phyloP scores from a whole-genome alignment of 148 eudicot species.

The Heliosperma pusillum region DNA sequence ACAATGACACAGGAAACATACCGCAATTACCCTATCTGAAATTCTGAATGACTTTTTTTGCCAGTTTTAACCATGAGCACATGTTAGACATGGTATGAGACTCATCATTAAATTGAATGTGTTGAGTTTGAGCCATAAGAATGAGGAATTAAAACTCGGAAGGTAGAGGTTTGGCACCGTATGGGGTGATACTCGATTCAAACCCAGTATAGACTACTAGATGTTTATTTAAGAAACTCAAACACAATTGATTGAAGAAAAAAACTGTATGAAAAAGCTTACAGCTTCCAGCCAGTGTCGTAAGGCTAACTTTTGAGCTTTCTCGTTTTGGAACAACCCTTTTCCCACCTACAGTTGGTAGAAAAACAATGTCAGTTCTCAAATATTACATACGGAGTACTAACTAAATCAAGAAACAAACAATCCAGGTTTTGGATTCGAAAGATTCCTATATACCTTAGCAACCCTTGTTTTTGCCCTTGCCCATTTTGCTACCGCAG shows the following conservation, averaged over 20 bases:
- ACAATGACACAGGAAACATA: too few relatives aligned
- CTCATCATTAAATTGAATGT: neutral
- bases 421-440: neutral
- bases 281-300: constrained; percentile 87
- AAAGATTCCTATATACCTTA: constrained; percentile 36
- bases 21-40: too few relatives aligned
- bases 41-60: neutral
- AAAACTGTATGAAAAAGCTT: constrained; percentile 29
- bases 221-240: neutral
- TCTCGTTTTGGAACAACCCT: constrained; percentile 43
- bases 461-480: constrained; percentile 83
- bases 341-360: constrained; percentile 36
- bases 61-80: neutral
- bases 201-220: neutral
- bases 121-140: too few relatives aligned
- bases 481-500: constrained; percentile 79
- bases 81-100: neutral
- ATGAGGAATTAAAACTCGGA: too few relatives aligned
- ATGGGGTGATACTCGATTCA: too few relatives aligned
- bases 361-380: constrained; percentile 5
- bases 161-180: too few relatives aligned
- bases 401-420: neutral
- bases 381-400: neutral
- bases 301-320: constrained; percentile 44
- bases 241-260: neutral